Evolutionary conservation across 768 basidiomycete species (phyloP).

Genomic region (Suillus placidus): DNA sequence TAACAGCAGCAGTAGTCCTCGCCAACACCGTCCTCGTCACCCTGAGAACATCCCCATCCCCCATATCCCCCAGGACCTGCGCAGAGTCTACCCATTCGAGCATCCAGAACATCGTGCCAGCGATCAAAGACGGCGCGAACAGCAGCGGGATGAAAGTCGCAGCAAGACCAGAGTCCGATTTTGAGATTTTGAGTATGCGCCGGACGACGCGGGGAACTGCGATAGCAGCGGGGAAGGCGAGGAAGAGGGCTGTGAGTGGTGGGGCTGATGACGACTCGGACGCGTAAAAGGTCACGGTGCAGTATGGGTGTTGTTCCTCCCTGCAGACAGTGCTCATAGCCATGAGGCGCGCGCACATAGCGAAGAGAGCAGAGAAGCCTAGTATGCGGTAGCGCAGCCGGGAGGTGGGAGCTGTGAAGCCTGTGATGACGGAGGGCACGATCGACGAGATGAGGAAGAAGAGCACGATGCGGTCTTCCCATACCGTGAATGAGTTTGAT

Average conservation of each 20-base stretch:
- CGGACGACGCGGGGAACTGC: constrained; percentile 59
- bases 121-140: constrained; percentile 58
- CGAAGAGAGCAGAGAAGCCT: constrained; percentile 67
- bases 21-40: constrained; percentile 62
- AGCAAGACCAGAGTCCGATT: constrained; percentile 76
- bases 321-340: constrained; percentile 85
- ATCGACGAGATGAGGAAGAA: constrained; percentile 74
- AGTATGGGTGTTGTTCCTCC: constrained; percentile 92
- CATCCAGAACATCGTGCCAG: constrained; percentile 72
- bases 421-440: constrained; percentile 58
- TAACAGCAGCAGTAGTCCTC: constrained; percentile 52
- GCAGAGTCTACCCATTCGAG: constrained; percentile 78
- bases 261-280: constrained; percentile 71
- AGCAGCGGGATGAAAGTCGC: constrained; percentile 60
- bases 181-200: constrained; percentile 62
- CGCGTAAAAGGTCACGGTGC: constrained; percentile 86
- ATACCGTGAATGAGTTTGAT: constrained; percentile 97
- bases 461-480: constrained; percentile 86
- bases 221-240: constrained; percentile 59
- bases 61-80: constrained; percentile 44
- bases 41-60: constrained; percentile 50
- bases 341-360: constrained; percentile 73
- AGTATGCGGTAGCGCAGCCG: constrained; percentile 77
- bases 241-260: constrained; percentile 56
- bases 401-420: constrained; percentile 66